Evolutionary conservation across 768 basidiomycete species (phyloP).

Genomic region (Pulveroboletus sp.): DNA sequence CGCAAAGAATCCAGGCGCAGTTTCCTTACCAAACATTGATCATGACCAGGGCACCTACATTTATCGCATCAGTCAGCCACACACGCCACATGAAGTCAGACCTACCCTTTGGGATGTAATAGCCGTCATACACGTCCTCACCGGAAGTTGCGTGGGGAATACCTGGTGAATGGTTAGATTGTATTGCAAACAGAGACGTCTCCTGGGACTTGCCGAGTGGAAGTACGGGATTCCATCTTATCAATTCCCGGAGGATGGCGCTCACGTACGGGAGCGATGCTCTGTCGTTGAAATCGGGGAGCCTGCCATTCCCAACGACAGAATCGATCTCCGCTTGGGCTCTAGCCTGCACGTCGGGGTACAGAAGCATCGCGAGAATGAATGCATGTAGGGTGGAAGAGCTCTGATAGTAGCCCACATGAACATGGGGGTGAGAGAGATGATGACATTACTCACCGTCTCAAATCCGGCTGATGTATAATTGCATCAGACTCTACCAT

Average conservation of each 20-base stretch:
- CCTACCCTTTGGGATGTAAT: conserved; percentile 41
- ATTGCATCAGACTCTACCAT: not conserved
- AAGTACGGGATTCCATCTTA: conserved; percentile 25
- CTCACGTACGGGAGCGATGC: conserved; percentile 37
- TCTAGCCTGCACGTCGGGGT: conserved; percentile 24
- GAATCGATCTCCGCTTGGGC: conserved; percentile 28
- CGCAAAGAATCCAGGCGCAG: too few relatives aligned
- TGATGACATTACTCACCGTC: conserved; percentile 14
- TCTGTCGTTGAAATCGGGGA: conserved; percentile 28
- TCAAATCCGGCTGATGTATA: conserved; percentile 21
- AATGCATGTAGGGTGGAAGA: conserved; percentile 24
- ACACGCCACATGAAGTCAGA: not conserved
- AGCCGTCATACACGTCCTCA: conserved; percentile 29
- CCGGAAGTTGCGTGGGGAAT: conserved; percentile 23
- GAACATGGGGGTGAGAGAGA: not conserved
- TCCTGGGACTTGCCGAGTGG: conserved; percentile 19
- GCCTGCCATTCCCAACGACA: conserved; percentile 17
- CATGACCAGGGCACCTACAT: conserved; percentile 27
- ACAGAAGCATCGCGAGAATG: conserved; percentile 27
- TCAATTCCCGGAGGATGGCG: conserved; percentile 38
- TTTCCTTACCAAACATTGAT: conserved; percentile 33
- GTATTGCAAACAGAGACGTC: not conserved
- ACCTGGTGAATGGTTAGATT: conserved; percentile 2
- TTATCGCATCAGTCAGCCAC: conserved; percentile 3
- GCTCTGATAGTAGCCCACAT: conserved; percentile 10